Base-by-base conservation (phyloP, 2,329 filamentous ascomycete genomes). In the Aspergillus melleus region DNA sequence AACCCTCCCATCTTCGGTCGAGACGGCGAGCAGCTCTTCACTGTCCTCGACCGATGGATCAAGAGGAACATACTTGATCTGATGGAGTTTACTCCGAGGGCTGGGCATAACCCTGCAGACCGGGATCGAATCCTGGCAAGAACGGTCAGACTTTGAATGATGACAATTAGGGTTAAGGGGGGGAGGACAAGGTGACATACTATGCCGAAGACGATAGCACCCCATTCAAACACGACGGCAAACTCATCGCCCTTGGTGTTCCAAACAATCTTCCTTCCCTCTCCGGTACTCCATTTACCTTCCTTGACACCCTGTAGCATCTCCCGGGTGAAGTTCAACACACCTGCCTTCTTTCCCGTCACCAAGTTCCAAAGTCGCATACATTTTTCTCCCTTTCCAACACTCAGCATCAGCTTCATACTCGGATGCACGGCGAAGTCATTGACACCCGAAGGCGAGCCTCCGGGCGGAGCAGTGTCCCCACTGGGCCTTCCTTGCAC, bases 311-410 rank as follows among this genome's bases (percentile, higher is more conserved):
- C 87, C 49, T 85, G 81, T 55, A 98, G 80, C 69, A 95, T 83
- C 0, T 88, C 85, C 59, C 85, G 83, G 65, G 85, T 85, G 74
- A 98, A 98, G 73, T 91, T 95, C 67, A 99, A 79, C 55, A 96
- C 93, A 30, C 93, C 92, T 0, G 93, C 93, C 79, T 96, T 97
- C 80, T 94, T 96, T 16, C 93, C 95, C 2, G 94, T 98, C 65
- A 98, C 92, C 64, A 99, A 76, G 72, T 99, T 98, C 95, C 95
- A 99, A 65, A 98, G 77, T 64, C 95, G 83, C 90, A 99, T 96
- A 71, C 89, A 92, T 65, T 87, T 88, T 79, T 99, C 95, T 65
- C 92, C 92, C 69, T 89, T 91, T 66, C 91, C 90, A 9, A 98
- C 92, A 68, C 87, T 96, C 61, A 99, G 87, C 91, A 98, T 96